Evolutionary conservation across 2,329 filamentous ascomycete species (phyloP), one percentile per base, ranked within the genome.

Genomic region (Talaromyces sp.): DNA sequence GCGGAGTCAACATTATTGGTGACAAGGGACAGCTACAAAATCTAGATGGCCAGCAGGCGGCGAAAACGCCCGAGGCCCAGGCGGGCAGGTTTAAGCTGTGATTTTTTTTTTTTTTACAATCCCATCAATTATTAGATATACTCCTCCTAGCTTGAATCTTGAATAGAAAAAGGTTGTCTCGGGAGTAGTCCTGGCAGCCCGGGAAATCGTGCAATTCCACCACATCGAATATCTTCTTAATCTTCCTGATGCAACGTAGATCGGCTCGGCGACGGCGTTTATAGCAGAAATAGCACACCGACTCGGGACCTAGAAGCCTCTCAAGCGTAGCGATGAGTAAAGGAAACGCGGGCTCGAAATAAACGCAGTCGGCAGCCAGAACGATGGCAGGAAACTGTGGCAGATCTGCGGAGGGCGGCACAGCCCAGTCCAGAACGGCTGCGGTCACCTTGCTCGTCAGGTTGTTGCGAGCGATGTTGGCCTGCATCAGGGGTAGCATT

Each of bases 351-450:
- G 93, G 92, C 76, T 98, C 95, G 74, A 96, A 96, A 80, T 98
- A 99, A 55, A 96, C 92, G 77, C 93, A 98, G 75, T 98, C 95
- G 47, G 93, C 93, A 3, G 95, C 95, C n/a, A 98, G 83, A 60
- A 99, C 87, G 60, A 96, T 81, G 69, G 93, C 87, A 19, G 92
- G 91, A 81, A 80, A 59, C 81, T 65, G 58, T 25, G 74, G 75
- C 36, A 78, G 72, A 36, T 57, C 80, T 64, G 60, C 68, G 58
- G 62, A 75, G 59, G 63, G 77, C 72, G 78, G 69, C 33, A 76
- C 70, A 19, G 82, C 83, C 93, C 93, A 97, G 73, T 97, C 90
- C 66, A 97, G 83, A 28, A 96, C 80, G 59, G 85, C 79, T 17
- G 92, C 85, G 65, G 82, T 80, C 54, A 90, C 90, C 63, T 78